These are phyloP conservation scores for Kodamaea sagamina DNA, from an alignment of 805 yeast genomes.

Conservation along the genomic window DNA sequence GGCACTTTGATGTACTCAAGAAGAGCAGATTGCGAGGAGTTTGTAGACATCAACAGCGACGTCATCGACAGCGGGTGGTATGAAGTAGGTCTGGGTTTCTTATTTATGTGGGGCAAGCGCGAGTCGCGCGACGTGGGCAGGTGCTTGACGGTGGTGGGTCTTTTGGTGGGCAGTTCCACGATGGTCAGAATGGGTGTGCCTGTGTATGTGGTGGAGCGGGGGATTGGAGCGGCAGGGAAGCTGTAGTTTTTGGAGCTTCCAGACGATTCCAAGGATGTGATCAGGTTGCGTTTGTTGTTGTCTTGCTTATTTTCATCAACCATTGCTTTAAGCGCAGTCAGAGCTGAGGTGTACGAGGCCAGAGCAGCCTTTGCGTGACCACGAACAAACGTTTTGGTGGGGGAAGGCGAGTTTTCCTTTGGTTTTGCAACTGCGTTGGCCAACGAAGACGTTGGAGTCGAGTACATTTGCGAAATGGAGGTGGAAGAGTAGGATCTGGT, in stretches of 20 bases:
- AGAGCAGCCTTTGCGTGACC: conserved; percentile 39
- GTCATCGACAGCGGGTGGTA: conserved; percentile 68
- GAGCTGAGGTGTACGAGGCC: conserved; percentile 54
- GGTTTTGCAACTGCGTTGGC: conserved; percentile 52
- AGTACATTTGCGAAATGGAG: conserved; percentile 39
- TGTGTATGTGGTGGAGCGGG: conserved; percentile 31
- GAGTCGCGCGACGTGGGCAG: conserved; percentile 22
- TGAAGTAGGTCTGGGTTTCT: conserved; percentile 81
- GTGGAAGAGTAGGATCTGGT: conserved; percentile 39
- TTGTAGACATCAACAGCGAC: conserved; percentile 25
- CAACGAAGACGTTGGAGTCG: conserved; percentile 63
- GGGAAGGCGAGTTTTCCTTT: conserved; percentile 21
- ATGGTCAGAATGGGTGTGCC: conserved; percentile 47
- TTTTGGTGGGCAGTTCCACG: conserved; percentile 43
- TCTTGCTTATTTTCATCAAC: conserved; percentile 49
- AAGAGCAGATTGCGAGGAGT: conserved; percentile 21
- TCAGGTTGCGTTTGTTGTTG: conserved; percentile 19
- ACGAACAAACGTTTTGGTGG: conserved; percentile 22
- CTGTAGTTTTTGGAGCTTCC: conserved; percentile 17
- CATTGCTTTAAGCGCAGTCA: conserved; percentile 70
- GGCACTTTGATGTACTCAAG: conserved; percentile 39
- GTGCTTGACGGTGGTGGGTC: conserved; percentile 11
- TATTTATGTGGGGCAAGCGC: conserved; percentile 46
- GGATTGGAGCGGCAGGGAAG: conserved; percentile 16
- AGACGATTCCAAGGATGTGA: too few relatives aligned